A percentile compares a stretch with the other conserved stretches of the same genome.
Conservation (phyloP, 2,329 filamentous ascomycete species). For the Colletotrichum sp. region DNA sequence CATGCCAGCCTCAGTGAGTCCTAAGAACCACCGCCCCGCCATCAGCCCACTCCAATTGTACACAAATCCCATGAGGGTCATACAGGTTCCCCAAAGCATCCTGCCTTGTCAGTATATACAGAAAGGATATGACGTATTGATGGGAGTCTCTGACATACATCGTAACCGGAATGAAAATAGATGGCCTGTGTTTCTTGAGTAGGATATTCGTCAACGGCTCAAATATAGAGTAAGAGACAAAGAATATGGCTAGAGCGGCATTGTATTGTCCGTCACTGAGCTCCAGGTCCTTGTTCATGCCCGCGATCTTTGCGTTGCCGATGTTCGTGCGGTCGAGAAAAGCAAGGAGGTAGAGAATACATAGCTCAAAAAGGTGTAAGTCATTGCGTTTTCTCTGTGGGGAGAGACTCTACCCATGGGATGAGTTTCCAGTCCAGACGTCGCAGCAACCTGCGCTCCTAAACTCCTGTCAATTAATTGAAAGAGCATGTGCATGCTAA, state of each 20-base stretch:
- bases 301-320: conserved; percentile 54
- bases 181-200: conserved; percentile 77
- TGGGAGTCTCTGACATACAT: conserved; percentile 54
- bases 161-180: conserved; percentile 80
- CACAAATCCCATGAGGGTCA: conserved; percentile 74
- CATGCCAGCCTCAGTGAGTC: conserved; percentile 76
- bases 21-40: conserved; percentile 74
- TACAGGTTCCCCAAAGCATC: conserved; percentile 69
- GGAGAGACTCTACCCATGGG: neutral
- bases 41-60: conserved; percentile 69
- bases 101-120: conserved; percentile 38
- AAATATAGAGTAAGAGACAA: conserved; percentile 70
- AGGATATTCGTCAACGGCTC: conserved; percentile 79
- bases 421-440: neutral
- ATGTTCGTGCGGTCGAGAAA: conserved; percentile 61
- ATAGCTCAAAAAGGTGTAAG: neutral
- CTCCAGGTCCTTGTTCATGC: conserved; percentile 33
- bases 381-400: neutral
- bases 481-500: no score
- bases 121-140: neutral
- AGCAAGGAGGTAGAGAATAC: conserved; percentile 65
- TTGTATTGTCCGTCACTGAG: conserved; percentile 66
- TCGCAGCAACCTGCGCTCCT: neutral
- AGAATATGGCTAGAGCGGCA: conserved; percentile 65
- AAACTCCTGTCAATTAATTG: neutral